phyloP scores from a whole-genome alignment of 75 land plant genomes.

The Pinus tabuliformis region DNA sequence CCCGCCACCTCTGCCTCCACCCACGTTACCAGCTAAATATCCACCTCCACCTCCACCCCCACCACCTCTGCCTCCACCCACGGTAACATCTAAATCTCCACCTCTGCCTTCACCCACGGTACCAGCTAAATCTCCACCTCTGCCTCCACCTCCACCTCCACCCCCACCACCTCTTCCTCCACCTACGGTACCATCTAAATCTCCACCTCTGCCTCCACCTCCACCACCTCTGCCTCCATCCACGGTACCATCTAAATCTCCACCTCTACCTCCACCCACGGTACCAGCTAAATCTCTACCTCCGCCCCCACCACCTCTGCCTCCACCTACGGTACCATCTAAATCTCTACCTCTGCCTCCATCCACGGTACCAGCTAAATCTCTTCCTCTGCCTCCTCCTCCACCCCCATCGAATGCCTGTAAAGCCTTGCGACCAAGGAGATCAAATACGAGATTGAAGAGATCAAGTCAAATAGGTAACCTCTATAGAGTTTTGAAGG shows the following conservation, averaged over 20 bases:
- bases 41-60: slow-evolving; percentile 8
- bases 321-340: neutral
- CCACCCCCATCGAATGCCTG: slow-evolving; percentile 27
- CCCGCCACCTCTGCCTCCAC: neutral
- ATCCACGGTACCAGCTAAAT: slow-evolving; percentile 7
- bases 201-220: neutral
- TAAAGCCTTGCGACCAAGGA: slow-evolving; percentile 22
- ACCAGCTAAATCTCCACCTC: neutral
- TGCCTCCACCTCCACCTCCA: slow-evolving; percentile 6
- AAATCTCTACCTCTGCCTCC: slow-evolving; percentile 16
- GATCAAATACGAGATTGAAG: slow-evolving; percentile 41
- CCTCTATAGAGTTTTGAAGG: slow-evolving; percentile 51
- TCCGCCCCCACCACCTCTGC: too few species aligned
- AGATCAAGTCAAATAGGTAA: slow-evolving; percentile 64
- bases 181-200: neutral
- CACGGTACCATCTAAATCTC: slow-evolving; percentile 6
- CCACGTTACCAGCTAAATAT: neutral
- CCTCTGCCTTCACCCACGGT: neutral
- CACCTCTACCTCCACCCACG: slow-evolving; percentile 9
- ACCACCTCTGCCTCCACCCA: slow-evolving; percentile 7
- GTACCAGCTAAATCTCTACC: slow-evolving; percentile 2
- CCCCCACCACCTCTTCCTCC: slow-evolving; percentile 14
- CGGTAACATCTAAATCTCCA: slow-evolving; percentile 15
- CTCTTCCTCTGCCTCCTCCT: slow-evolving; percentile 24
- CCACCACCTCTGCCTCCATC: too few species aligned